Conservation (phyloP, 306 rosid genomes). For the Cicer bijugum region DNA sequence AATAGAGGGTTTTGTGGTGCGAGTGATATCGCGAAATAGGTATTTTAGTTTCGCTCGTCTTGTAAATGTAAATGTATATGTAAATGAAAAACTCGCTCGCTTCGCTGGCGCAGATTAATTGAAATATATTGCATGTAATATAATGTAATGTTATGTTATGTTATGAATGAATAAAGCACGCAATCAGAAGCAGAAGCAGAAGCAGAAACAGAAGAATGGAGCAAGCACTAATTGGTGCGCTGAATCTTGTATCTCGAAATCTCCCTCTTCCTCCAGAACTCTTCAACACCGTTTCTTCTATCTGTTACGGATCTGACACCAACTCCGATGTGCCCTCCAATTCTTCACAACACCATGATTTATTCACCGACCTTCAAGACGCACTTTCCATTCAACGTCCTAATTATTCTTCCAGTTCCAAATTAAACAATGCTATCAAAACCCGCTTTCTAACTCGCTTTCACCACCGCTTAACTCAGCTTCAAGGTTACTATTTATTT, state of each 20-base stretch:
- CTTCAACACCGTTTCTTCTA: conserved; percentile 44
- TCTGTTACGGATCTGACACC: conserved; percentile 34
- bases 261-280: conserved; percentile 50
- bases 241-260: conserved; percentile 42
- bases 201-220: conserved; percentile 20
- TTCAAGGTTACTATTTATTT: conserved; percentile 57
- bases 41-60: no score
- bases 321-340: neutral
- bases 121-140: no score
- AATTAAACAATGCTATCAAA: conserved; percentile 53
- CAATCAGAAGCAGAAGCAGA: neutral
- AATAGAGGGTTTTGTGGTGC: no score
- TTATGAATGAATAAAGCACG: neutral
- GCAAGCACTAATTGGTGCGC: conserved; percentile 43
- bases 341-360: conserved; percentile 34
- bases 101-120: no score
- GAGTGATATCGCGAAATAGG: no score
- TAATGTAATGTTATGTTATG: no score
- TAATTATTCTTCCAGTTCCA: conserved; percentile 52
- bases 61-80: no score
- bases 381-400: conserved; percentile 63
- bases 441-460: conserved; percentile 60
- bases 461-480: conserved; percentile 68
- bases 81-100: no score
- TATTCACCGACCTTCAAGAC: conserved; percentile 65